Conservation (phyloP, 2,329 filamentous ascomycete genomes). For the Pseudopyricularia javanii region DNA sequence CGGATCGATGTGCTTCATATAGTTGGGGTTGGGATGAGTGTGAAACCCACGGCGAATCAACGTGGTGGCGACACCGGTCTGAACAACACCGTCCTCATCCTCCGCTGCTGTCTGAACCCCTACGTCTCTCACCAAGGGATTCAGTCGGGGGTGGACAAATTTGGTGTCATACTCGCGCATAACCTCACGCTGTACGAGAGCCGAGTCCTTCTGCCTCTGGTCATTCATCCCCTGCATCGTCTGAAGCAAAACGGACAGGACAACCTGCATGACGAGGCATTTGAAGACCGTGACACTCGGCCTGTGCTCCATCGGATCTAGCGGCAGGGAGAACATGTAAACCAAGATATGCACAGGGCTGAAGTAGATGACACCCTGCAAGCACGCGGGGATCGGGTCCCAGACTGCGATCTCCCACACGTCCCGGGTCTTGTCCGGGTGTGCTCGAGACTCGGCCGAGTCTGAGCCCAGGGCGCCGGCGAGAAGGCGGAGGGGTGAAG, state of each 20-base stretch:
- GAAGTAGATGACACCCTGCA: slow-evolving; percentile 80
- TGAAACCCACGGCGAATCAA: slow-evolving; percentile 65
- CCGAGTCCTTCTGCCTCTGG: slow-evolving; percentile 75
- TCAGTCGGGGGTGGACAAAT: slow-evolving; percentile 82
- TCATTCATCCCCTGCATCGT: slow-evolving; percentile 62
- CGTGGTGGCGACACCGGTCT: slow-evolving; percentile 41
- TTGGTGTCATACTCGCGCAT: slow-evolving; percentile 94
- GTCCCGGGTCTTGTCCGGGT: slow-evolving; percentile 70
- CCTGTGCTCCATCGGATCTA: slow-evolving; percentile 59
- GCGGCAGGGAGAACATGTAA: slow-evolving; percentile 79
- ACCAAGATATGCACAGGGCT: slow-evolving; percentile 87
- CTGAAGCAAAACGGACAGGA: slow-evolving; percentile 68
- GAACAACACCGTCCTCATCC: slow-evolving; percentile 29
- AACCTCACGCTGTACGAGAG: slow-evolving; percentile 81
- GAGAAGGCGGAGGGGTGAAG: slow-evolving; percentile 68
- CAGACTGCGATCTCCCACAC: slow-evolving; percentile 93
- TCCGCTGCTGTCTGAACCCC: slow-evolving; percentile 60
- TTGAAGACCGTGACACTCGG: slow-evolving; percentile 81
- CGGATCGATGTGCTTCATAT: slow-evolving; percentile 59
- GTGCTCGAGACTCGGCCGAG: slow-evolving; percentile 68
- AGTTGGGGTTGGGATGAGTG: slow-evolving; percentile 74
- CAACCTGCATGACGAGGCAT: slow-evolving; percentile 60
- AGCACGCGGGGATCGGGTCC: slow-evolving; percentile 77
- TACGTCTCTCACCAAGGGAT: slow-evolving; percentile 65
- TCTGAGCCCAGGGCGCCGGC: slow-evolving; percentile 54